Evolutionary conservation across 2,329 filamentous ascomycete species (phyloP), one percentile per base, ranked within the genome.

Genomic region (Diaporthe ampelina): DNA sequence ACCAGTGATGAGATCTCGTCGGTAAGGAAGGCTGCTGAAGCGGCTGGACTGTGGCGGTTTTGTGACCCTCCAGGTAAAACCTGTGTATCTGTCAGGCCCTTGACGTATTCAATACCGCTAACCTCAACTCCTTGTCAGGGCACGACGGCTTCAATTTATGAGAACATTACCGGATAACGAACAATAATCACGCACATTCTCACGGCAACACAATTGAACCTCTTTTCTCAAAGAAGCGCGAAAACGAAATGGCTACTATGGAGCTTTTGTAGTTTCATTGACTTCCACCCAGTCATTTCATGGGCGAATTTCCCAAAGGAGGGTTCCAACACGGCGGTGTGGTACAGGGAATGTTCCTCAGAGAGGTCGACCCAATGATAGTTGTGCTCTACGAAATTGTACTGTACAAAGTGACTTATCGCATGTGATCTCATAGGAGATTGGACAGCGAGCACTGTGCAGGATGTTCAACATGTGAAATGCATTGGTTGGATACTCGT

Each of bases 31-130:
- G 93, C 93, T 3, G 94, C 94, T 0, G 87, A 91, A 78, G 86
- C 90, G 50, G 93, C 92, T 58, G 94, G 94, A 0, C 83, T 97
- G 24, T 97, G 94, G 94, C 87, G 94, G 26, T 94, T 97, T 81
- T 91, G 93, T 74, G 94, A 97, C 74, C 85, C 88, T 37, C 88
- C 88, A 3, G 63, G 63, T 68, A 54, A 52, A 7, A 17, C 21
- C 3, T 32, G 26, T 1, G 10, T 40, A 4, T 2, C 29, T 1
- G 5, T 10, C 21, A 6, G 32, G 7, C 19, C 19, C 4, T 21
- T n/a, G 9, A 15, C 4, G 32, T 2, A 3, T 58, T 21, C 5
- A n/a, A 37, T 17, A 37, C 35, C 21, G 32, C 56, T 58, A 24
- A 58, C 10, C 19, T 37, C 13, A 7, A 11, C 26, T 52, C 56